Base-by-base conservation (phyloP, 192 early-diverging fungal species). In the Umbelopsis sp. region DNA sequence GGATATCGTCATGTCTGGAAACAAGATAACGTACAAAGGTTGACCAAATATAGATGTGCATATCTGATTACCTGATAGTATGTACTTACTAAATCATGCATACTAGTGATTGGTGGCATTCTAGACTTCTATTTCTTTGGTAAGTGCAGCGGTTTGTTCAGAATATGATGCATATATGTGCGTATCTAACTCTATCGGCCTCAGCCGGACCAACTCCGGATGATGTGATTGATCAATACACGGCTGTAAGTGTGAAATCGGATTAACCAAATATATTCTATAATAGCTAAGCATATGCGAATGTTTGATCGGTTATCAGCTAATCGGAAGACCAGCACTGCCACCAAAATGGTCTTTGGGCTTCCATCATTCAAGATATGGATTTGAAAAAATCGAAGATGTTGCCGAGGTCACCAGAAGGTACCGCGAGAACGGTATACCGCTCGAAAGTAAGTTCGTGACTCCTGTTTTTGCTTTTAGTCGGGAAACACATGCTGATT, bases 101-200 rank as follows among this genome's bases (percentile, higher is more conserved):
- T 23, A 12, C n/a, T 16, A 61, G 78, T 86, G 16, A 80, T 90
- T 64, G 90, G 90, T 27, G 90, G 90, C 41, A 79, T 86, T 11
- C 50, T 86, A 0, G 90, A 91, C 33, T 86, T 91, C 49, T 89
- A 88, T 53, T 89, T 90, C 66, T 61, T 61, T 35, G 55, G 55
- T 61, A 25, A n/a, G 55, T 61, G 10, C 51, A 12, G 25, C 7
- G 12, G 13, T 21, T 4, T 50, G 49, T 23, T 52, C 25, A 52
- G 3, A 52, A 41, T 10, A 10, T 41, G 5, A 41, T 41, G 37
- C 37, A 41, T 6, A 41, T 41, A 6, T 1, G 18, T 37, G 30
- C 48, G 4, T 49, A 21, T 20, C 48, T 16, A 21, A 20, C 16
- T 18, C 25, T 53, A 3, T 7, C 15, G 16, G 11, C 30, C 27